Evolutionary conservation across 2,329 filamentous ascomycete species (phyloP).

Genomic region (Fusarium sp.): DNA sequence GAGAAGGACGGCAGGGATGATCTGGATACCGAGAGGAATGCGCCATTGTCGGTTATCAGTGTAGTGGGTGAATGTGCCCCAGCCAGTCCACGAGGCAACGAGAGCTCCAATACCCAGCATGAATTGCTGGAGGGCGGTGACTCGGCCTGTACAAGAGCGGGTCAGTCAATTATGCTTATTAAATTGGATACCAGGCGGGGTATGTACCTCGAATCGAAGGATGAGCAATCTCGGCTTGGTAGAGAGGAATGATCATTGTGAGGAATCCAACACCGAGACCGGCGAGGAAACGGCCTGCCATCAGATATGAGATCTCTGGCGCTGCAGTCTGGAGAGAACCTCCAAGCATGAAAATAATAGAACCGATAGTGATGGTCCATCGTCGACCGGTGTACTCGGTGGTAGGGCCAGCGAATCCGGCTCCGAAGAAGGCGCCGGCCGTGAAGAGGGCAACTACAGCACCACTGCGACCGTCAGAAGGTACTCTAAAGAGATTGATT

Average conservation of each 20-base stretch:
- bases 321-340: conserved; percentile 81
- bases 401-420: conserved; percentile 73
- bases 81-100: conserved; percentile 55
- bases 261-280: conserved; percentile 66
- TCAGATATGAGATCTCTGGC: conserved; percentile 69
- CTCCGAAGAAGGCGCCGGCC: conserved; percentile 79
- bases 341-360: conserved; percentile 78
- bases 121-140: conserved; percentile 82
- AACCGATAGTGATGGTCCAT: conserved; percentile 78
- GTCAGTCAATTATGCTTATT: not conserved
- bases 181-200: not conserved
- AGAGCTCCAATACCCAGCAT: conserved; percentile 83
- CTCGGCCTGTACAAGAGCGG: conserved; percentile 62
- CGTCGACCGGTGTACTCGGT: conserved; percentile 73
- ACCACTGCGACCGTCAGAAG: conserved; percentile 19
- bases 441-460: conserved; percentile 78
- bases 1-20: conserved; percentile 31
- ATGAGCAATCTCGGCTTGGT: conserved; percentile 84
- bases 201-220: conserved; percentile 72
- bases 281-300: conserved; percentile 76
- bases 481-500: accelerated
- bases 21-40: conserved; percentile 39
- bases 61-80: conserved; percentile 22
- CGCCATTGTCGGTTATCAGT: conserved; percentile 32
- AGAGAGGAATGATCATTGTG: conserved; percentile 66